Percentiles rank a stretch among this genome's conserved stretches.
Conservation (phyloP, 148 eudicot species). For the Rhododendron molle region DNA sequence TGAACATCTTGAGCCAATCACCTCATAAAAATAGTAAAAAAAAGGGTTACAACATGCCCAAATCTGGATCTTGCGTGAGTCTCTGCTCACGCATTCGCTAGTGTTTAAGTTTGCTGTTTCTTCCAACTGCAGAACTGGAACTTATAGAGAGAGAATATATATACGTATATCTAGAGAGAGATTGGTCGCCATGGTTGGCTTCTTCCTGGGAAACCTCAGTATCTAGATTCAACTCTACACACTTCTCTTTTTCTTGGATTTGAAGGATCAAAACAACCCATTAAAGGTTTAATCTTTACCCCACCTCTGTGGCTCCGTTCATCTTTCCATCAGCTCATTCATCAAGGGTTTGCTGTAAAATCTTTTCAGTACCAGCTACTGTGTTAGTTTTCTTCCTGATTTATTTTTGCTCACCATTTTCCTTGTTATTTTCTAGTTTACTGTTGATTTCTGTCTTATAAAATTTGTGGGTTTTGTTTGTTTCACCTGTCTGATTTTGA, state of each 20-base stretch:
- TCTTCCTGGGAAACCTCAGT: background rate
- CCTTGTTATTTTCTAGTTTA: no score
- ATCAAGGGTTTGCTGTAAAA: background rate
- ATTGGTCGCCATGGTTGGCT: background rate
- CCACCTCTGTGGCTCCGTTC: background rate
- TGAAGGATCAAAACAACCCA: slow-evolving; percentile 4
- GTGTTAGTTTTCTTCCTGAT: background rate
- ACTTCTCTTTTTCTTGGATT: background rate
- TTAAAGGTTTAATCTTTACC: background rate
- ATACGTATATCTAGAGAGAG: background rate
- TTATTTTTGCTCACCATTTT: background rate
- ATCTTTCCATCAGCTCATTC: background rate
- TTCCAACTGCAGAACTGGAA: background rate
- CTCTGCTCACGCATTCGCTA: background rate
- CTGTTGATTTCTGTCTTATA: no score
- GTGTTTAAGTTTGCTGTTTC: background rate
- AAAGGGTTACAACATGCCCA: background rate
- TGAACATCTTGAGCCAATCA: background rate
- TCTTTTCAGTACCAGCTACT: background rate
- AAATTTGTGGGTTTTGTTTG: no score
- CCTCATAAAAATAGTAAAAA: background rate
- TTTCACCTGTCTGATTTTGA: no score
- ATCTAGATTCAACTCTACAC: background rate
- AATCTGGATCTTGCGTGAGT: background rate
- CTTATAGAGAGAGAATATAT: background rate